Base-by-base conservation (phyloP, 192 early-diverging fungal species). In the Gryganskiella cystojenkinii region DNA sequence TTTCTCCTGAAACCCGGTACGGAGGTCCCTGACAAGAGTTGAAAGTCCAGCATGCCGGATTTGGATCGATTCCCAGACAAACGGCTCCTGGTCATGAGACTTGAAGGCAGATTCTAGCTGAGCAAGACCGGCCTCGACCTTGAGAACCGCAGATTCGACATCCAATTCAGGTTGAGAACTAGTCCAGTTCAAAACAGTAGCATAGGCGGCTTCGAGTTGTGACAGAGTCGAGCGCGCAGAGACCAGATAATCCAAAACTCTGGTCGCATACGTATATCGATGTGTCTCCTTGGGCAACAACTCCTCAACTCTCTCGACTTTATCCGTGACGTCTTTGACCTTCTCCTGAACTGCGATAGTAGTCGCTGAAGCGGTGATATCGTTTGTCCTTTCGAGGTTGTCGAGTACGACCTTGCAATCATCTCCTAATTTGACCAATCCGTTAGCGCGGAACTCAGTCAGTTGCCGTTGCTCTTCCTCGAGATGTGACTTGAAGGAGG, bases 51-150 rank as follows among this genome's bases (percentile, higher is more conserved):
- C 49, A 59, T 78, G 74, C 10, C 74, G 52, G 42, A 64, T 54
- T 47, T 78, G 74, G 25, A 78, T 64, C 6, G 74, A 68, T 9
- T 78, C 74, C 74, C 74, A 78, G 9, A 78, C 66, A 14, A 24
- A 6, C 10, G 74, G 61, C n/a, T 52, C 60, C 7, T 46, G 15
- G 42, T 57, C 55, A 3, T 35, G 46, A 19, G 15, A 22, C 35
- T 68, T 78, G 61, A 64, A 64, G 3, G 65, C 53, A 15, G 60
- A 24, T 42, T 78, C 74, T 1, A 78, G 25, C n/a, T 69, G 61
- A 2, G 37, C 53, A 0, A 46, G 35, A 25, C 61, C 63, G 11
- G 15, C 20, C 20, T 68, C 67, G 10, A 78, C 61, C 19, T 37
- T 42, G 9, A 19, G 20, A 2, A 78, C 61, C 5, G 65, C 61